Percentiles rank a stretch among this genome's conserved stretches.
These are phyloP conservation scores for Amoeboaphelidium protococcarum DNA, from an alignment of 371 early-diverging fungal genomes.

Conservation along the genomic window DNA sequence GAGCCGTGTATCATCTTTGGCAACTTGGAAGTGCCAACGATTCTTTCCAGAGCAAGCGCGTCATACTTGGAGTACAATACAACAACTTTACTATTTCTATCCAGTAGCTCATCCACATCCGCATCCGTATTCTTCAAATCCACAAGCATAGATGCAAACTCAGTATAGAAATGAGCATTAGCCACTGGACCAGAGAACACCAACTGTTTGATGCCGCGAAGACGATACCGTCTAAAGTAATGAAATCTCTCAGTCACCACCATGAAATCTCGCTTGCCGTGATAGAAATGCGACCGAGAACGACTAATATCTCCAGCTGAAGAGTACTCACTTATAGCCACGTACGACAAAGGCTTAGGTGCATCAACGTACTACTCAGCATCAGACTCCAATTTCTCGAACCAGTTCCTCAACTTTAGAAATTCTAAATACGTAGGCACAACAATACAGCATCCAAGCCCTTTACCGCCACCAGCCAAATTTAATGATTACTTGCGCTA, in stretches of 20 bases:
- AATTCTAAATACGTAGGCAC: constrained; percentile 91
- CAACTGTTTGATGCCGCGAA: constrained; percentile 55
- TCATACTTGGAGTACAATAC: constrained; percentile 59
- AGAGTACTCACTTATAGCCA: constrained; percentile 16
- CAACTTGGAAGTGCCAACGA: constrained; percentile 79
- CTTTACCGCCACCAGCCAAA: too few relatives aligned
- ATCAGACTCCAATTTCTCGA: constrained; percentile 43
- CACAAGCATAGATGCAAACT: constrained; percentile 36
- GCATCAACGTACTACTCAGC: neutral
- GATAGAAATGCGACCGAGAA: constrained; percentile 46
- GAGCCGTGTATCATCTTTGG: too few relatives aligned
- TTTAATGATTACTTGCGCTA: too few relatives aligned
- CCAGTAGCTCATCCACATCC: constrained; percentile 22
- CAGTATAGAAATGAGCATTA: constrained; percentile 59
- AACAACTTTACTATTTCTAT: constrained; percentile 9
- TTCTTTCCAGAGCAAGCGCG: constrained; percentile 50
- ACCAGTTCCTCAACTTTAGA: constrained; percentile 61
- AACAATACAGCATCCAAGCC: constrained; percentile 31
- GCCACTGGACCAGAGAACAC: constrained; percentile 75
- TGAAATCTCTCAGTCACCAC: constrained; percentile 79
- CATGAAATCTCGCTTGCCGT: constrained; percentile 41
- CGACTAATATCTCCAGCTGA: constrained; percentile 33
- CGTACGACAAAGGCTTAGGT: too few relatives aligned
- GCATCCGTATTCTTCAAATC: constrained; percentile 14
- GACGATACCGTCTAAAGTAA: constrained; percentile 56